Evolutionary conservation across 768 basidiomycete genomes (phyloP), one percentile per base, ranked within the genome.

Genomic region (Melanogaster broomeanus): DNA sequence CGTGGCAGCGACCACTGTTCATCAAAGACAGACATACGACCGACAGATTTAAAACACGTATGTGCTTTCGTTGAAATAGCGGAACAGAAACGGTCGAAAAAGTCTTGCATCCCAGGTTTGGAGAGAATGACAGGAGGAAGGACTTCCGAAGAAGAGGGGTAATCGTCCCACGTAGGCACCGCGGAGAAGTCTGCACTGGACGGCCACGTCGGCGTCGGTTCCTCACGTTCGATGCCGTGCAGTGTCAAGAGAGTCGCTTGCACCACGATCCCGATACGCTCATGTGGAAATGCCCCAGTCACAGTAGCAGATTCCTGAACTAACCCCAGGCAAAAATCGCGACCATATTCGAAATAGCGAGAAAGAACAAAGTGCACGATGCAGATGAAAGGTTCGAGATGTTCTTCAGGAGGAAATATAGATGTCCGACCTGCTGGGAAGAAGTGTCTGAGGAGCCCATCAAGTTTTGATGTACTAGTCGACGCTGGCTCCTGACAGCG

Each of bases 401-500:
- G 82, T 42, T 94, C 85, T 31, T 97, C 95, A 9, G 77, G 73
- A 12, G 87, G 85, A 49, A 79, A 77, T 39, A 88, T 72, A 5
- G 71, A 68, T 4, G 80, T 68, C 22, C 88, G 80, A 49, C 84
- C 84, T 4, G 82, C 63, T 6, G 94, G 92, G 64, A 94, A 92
- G 67, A 95, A 87, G 45, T 84, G 75, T 59, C 85, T 90, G 44
- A 90, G 63, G 34, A 95, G 61, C 1, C 69, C 72, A 55, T 97
- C 93, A 35, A 98, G 70, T 62, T 87, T 92, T 25, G 83, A 72
- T n/a, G 84, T 82, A n/a, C 84, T 85, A 3, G 89, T 87, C 0
- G 93, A 89, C 2, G 82, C 73, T 6, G 88, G 79, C 67, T 98
- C 95, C 56, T 88, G 85, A 63, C 93, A 95, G 15, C 95, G 87